Percentiles rank a stretch among this genome's conserved stretches.
Evolutionary conservation across 176 grass and related monocot genomes (phyloP).

Genomic region (Melocanna baccifera): DNA sequence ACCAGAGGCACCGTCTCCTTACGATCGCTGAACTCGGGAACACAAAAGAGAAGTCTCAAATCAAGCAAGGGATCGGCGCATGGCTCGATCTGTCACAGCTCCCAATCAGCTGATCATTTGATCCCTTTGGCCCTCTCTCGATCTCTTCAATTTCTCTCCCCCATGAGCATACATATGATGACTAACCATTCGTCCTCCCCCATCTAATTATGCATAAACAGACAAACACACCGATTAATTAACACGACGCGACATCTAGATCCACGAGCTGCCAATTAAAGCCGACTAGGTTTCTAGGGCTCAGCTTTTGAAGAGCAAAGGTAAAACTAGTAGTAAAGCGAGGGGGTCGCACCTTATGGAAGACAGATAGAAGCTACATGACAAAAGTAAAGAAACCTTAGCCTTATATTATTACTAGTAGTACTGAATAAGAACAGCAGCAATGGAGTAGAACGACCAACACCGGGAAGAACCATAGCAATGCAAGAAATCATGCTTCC

Average conservation of each 20-base stretch:
- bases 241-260: constrained; percentile 28
- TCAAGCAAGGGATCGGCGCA: constrained; percentile 52
- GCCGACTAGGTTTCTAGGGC: constrained; percentile 56
- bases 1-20: background rate
- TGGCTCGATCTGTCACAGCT: constrained; percentile 28
- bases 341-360: constrained; percentile 36
- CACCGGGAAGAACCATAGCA: background rate
- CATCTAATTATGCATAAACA: constrained; percentile 5
- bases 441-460: background rate
- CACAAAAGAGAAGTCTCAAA: constrained; percentile 20
- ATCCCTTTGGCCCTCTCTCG: background rate
- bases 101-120: constrained; percentile 31
- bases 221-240: background rate
- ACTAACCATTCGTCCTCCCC: background rate
- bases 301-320: constrained; percentile 64
- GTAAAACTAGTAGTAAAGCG: constrained; percentile 40
- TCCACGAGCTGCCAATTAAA: constrained; percentile 51
- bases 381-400: constrained; percentile 20
- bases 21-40: background rate
- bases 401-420: too few relatives aligned
- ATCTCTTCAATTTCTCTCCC: background rate
- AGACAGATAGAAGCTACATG: constrained; percentile 29
- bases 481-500: constrained; percentile 37
- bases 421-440: background rate
- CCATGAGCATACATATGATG: constrained; percentile 38